Evolutionary conservation across 768 basidiomycete genomes (phyloP).

Genomic region (Mycena venus): DNA sequence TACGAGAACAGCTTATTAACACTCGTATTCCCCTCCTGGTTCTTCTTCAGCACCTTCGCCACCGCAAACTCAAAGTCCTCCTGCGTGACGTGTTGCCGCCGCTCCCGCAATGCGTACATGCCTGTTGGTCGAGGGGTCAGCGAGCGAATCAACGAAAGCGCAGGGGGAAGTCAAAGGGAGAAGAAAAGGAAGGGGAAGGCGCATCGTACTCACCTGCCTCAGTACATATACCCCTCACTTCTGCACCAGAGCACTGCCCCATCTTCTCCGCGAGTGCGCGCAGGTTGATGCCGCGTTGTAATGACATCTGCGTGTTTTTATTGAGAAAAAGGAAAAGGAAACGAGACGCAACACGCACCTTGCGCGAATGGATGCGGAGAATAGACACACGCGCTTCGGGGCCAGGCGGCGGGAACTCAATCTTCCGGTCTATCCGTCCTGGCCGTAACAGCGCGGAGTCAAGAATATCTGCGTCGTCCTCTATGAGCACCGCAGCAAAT

Average conservation of each 20-base stretch:
- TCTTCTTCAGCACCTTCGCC: slow-evolving; percentile 97
- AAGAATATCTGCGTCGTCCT: slow-evolving; percentile 80
- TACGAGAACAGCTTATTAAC: slow-evolving; percentile 95
- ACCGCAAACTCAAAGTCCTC: slow-evolving; percentile 99
- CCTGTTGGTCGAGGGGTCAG: slow-evolving; percentile 56
- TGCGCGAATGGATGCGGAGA: slow-evolving; percentile 95
- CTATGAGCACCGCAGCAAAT: not conserved
- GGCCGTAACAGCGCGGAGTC: slow-evolving; percentile 94
- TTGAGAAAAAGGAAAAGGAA: not conserved
- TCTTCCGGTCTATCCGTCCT: slow-evolving; percentile 95
- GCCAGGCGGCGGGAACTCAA: slow-evolving; percentile 98
- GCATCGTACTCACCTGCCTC: slow-evolving; percentile 81
- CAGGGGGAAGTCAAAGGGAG: not conserved
- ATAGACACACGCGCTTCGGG: slow-evolving; percentile 98
- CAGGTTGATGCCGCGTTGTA: slow-evolving; percentile 98
- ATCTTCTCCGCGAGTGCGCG: slow-evolving; percentile 97
- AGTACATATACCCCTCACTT: slow-evolving; percentile 97
- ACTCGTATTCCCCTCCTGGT: slow-evolving; percentile 94
- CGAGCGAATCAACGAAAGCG: not conserved
- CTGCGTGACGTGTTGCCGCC: slow-evolving; percentile 96
- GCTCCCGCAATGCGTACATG: slow-evolving; percentile 97
- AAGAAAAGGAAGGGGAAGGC: not conserved
- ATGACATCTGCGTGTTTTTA: slow-evolving; percentile 79
- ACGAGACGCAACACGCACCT: slow-evolving; percentile 60
- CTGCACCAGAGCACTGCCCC: slow-evolving; percentile 98